These are phyloP conservation scores for Hanseniaspora lindneri DNA, from an alignment of 805 yeast species.

Conservation along the genomic window DNA sequence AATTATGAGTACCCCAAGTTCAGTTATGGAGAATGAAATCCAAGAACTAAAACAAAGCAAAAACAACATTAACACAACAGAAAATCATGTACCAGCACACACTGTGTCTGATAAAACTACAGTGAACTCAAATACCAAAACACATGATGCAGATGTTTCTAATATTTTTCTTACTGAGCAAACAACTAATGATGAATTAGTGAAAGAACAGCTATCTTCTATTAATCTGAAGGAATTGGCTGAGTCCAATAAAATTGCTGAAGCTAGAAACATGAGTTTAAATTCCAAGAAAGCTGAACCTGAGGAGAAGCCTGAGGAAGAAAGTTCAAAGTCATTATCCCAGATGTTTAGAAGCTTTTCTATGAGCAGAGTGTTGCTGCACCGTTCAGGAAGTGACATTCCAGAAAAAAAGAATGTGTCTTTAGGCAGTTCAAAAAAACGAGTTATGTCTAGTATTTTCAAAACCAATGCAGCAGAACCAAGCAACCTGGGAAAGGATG, in stretches of 20 bases:
- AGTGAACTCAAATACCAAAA: not conserved
- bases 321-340: not conserved
- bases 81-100: not conserved
- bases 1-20: no score
- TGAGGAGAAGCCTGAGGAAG: no score
- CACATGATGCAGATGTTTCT: not conserved
- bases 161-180: not conserved
- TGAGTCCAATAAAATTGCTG: not conserved
- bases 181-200: not conserved
- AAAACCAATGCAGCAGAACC: not conserved
- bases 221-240: not conserved
- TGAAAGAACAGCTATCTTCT: not conserved
- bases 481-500: not conserved
- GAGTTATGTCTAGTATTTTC: not conserved
- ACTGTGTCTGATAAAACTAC: not conserved
- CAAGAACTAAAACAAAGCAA: no score
- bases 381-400: not conserved
- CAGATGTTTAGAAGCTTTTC: slow-evolving; percentile 3
- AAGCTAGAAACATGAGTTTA: not conserved
- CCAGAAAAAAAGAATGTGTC: not conserved
- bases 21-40: no score
- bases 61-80: no score
- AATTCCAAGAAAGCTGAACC: no score
- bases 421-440: not conserved
- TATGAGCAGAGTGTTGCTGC: slow-evolving; percentile 3